Evolutionary conservation across 371 early-diverging fungal genomes (phyloP).

Genomic region (Rhizomucor pusillus): DNA sequence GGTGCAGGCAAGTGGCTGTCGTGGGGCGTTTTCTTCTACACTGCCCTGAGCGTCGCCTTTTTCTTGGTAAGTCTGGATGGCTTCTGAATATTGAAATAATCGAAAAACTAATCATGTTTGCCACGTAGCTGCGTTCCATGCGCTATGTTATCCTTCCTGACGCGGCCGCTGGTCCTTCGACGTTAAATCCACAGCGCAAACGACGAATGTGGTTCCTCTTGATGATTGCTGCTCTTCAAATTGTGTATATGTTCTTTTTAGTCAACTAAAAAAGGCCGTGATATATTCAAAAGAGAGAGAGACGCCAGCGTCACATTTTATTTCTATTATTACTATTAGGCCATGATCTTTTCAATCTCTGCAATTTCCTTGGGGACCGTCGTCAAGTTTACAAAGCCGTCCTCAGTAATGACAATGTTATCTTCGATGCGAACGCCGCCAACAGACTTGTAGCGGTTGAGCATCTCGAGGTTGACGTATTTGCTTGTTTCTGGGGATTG

Average conservation of each 20-base stretch:
- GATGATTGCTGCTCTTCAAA: constrained; percentile 79
- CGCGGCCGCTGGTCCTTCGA: constrained; percentile 66
- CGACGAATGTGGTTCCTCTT: constrained; percentile 88
- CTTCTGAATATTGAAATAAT: background rate
- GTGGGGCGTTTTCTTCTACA: constrained; percentile 72
- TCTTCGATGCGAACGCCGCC: constrained; percentile 96
- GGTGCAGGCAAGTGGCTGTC: constrained; percentile 51
- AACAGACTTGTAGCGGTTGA: constrained; percentile 69
- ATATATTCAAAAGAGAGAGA: background rate
- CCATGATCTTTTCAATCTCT: constrained; percentile 64
- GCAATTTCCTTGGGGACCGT: constrained; percentile 72
- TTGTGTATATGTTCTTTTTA: constrained; percentile 80
- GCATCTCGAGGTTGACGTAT: constrained; percentile 69
- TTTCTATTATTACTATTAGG: too few species aligned
- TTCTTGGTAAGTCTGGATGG: constrained; percentile 32
- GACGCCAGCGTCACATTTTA: too few species aligned
- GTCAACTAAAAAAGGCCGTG: constrained; percentile 24
- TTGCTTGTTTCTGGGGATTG: constrained; percentile 54
- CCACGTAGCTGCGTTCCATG: constrained; percentile 76
- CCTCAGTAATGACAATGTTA: constrained; percentile 75
- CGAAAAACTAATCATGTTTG: constrained; percentile 9
- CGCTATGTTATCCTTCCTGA: constrained; percentile 90
- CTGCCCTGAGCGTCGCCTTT: constrained; percentile 79
- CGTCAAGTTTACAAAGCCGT: constrained; percentile 72
- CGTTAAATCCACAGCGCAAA: constrained; percentile 74